phyloP scores from a whole-genome alignment of 108 stramenopile species.

The Nitzschia sp. region DNA sequence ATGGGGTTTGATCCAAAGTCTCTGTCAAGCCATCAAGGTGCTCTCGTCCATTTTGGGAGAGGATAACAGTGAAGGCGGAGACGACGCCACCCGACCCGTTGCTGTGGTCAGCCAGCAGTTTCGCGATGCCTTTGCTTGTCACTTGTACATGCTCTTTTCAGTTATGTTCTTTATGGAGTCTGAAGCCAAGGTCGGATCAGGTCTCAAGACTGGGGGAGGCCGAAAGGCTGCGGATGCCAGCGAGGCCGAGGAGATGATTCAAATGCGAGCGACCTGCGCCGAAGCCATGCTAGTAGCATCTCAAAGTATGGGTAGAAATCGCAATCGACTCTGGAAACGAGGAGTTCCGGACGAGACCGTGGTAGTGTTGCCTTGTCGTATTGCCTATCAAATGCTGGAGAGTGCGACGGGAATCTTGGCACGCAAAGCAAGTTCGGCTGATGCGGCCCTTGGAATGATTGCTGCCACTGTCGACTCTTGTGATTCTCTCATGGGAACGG shows the following conservation, averaged over 20 bases:
- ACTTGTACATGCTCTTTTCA: slow-evolving; percentile 89
- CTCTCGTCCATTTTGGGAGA: slow-evolving; percentile 51
- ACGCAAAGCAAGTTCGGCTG: slow-evolving; percentile 66
- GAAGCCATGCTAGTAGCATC: slow-evolving; percentile 68
- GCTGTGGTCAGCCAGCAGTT: slow-evolving; percentile 67
- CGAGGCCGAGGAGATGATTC: slow-evolving; percentile 33
- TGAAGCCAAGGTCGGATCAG: slow-evolving; percentile 54
- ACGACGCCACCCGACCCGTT: not conserved
- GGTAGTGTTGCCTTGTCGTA: slow-evolving; percentile 75
- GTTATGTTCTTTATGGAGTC: slow-evolving; percentile 85
- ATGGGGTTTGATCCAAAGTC: slow-evolving; percentile 50
- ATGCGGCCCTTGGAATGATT: slow-evolving; percentile 73
- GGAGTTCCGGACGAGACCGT: slow-evolving; percentile 83
- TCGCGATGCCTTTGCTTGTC: slow-evolving; percentile 77
- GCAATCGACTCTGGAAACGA: slow-evolving; percentile 70
- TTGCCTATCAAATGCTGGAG: slow-evolving; percentile 85
- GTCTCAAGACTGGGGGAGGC: not conserved
- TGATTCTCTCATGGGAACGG: slow-evolving; percentile 53
- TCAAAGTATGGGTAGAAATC: slow-evolving; percentile 55
- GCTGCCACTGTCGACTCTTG: slow-evolving; percentile 63
- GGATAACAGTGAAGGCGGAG: slow-evolving; percentile 11
- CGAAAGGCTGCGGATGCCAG: slow-evolving; percentile 13
- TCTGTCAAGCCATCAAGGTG: slow-evolving; percentile 61
- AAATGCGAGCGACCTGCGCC: slow-evolving; percentile 58
- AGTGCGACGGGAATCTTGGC: slow-evolving; percentile 61